Evolutionary conservation across 768 basidiomycete genomes (phyloP), one percentile per base, ranked within the genome.

Genomic region (Inosperma sp.): DNA sequence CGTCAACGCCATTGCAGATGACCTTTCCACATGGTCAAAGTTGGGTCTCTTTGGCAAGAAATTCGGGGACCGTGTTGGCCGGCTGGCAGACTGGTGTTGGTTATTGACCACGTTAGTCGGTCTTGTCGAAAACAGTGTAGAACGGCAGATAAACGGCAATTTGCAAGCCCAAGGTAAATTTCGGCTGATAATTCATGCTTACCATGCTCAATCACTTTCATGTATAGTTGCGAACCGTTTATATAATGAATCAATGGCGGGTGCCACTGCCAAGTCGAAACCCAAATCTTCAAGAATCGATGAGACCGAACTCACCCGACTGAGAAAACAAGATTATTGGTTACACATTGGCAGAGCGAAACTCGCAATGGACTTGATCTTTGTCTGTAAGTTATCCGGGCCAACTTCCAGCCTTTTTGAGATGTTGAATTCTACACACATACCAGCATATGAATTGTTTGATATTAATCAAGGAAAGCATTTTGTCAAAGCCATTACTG

Each of bases 81-180:
- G 81, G 9, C 81, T 90, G 60, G 81, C 89, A 2, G 82, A 92
- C 65, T 91, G 86, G 86, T 90, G 89, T 63, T 93, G 89, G 90
- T 76, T 93, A 55, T 69, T 86, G 23, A 74, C 84, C 13, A 93
- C 88, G 0, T 71, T 92, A 25, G 88, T 88, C 10, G 83, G 83
- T 41, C 72, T 93, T 5, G 88, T 92, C 6, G 88, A 92, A 70
- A 89, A 92, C 64, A 80, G 81, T 6, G 82, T 93, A 3, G 88
- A 93, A 64, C 74, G 84, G 59, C 76, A 81, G 55, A 78, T 92
- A 56, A 83, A 88, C 25, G 76, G 72, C 30, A 74, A 77, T 47
- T 72, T 82, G 33, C 80, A 81, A 62, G 75, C 79, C 35, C 74
- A 87, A 73, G 81, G 88, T 84, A 57, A 53, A 65, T 51, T n/a